phyloP scores from a whole-genome alignment of 78 protist genomes.

The Ministeria vibrans region DNA sequence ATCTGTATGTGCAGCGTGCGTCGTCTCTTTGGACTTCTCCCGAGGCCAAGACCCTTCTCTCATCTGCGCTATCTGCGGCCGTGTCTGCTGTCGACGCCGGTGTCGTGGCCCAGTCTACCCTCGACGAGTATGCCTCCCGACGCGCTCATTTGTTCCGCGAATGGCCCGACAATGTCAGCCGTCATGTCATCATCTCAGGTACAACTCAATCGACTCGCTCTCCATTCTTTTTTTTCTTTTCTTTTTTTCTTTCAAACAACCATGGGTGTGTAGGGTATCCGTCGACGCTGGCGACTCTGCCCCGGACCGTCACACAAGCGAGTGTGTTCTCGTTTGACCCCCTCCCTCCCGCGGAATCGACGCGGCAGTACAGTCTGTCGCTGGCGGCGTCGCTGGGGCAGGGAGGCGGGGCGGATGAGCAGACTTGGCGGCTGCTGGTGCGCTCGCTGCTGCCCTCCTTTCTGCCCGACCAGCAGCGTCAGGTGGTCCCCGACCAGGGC shows the following conservation, averaged over 20 bases:
- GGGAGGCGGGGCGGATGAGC: background rate
- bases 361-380: background rate
- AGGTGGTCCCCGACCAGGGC: too few relatives aligned
- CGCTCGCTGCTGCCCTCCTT: slow-evolving; percentile 7
- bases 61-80: background rate
- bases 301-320: background rate
- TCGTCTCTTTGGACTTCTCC: background rate
- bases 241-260: background rate
- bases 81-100: background rate
- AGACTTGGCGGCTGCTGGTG: background rate
- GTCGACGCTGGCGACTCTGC: background rate
- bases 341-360: background rate
- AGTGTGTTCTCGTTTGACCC: background rate
- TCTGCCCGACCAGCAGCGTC: too few relatives aligned
- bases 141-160: background rate
- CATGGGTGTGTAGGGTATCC: background rate
- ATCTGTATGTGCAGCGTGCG: background rate
- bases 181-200: background rate
- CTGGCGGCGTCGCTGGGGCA: background rate
- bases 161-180: background rate
- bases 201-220: background rate
- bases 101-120: background rate
- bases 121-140: background rate
- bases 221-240: background rate
- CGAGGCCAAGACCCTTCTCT: background rate